Conservation (phyloP, 1,284 basidiomycete genomes). For the Puccinia triticina region DNA sequence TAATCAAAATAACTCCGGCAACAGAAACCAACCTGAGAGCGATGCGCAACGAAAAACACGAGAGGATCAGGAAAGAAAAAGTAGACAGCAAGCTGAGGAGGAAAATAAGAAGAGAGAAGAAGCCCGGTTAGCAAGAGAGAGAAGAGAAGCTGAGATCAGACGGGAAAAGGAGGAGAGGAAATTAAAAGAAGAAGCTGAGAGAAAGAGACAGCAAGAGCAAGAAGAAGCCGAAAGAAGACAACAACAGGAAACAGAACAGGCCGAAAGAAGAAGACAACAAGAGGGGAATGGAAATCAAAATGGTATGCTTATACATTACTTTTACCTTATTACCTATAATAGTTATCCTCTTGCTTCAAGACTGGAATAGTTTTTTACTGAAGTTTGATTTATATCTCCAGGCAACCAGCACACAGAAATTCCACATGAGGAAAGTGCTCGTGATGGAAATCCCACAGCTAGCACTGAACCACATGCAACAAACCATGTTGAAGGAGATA, state of each 20-base stretch:
- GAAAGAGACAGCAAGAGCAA: too few relatives aligned
- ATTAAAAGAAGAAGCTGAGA: background rate
- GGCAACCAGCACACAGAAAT: background rate
- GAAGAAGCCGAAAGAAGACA: too few relatives aligned
- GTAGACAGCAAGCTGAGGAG: too few relatives aligned
- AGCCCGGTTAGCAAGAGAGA: too few relatives aligned
- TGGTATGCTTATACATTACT: background rate
- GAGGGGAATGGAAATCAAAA: background rate
- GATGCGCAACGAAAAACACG: too few relatives aligned
- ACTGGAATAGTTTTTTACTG: background rate
- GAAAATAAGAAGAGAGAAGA: too few relatives aligned
- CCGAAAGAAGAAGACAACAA: background rate
- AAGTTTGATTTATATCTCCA: background rate
- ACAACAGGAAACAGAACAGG: too few relatives aligned
- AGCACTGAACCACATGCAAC: background rate
- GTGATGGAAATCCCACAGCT: background rate
- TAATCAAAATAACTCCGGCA: too few relatives aligned
- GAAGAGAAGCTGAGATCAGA: background rate
- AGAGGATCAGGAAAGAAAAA: background rate
- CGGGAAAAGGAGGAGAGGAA: background rate
- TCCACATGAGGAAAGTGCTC: background rate
- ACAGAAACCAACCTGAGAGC: too few relatives aligned
- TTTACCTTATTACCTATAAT: background rate
- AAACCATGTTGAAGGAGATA: background rate
- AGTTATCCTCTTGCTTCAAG: background rate